Base-by-base conservation (phyloP, 2,329 filamentous ascomycete species). In the Berkeleyomyces basicola region DNA sequence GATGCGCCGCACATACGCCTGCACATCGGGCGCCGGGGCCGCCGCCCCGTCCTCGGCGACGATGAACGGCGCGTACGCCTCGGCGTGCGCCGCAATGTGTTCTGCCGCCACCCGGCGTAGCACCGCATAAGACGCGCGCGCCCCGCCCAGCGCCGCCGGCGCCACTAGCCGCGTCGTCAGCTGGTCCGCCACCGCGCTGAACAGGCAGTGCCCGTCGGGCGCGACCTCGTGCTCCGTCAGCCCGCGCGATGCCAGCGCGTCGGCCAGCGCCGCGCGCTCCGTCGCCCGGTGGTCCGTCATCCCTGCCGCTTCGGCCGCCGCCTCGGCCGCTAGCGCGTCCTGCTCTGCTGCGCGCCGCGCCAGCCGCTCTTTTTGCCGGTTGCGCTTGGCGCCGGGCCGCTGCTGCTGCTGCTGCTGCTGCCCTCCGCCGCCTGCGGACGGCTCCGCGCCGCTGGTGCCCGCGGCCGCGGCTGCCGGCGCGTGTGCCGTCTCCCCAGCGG, bases 141-240 rank as follows among this genome's bases (percentile, higher is more conserved):
- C 55, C 59, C 68, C 74, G 67, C 68, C 67, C 39, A 5, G 60
- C 65, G 64, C 66, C 31, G 39, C 84, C 68, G 1, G 79, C 76
- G 61, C 74, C 75, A 61, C 31, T 10, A 42, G 31, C 23, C 63
- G 60, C 4, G 46, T 36, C 9, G 10, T 36, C 16, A 96, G 78
- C 73, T 96, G 90, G 71, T 93, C 89, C 36, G 92, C 91, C 59
- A 97, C 81, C 0, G 93, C 90, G 14, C 90, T 87, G 74, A 97
- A 99, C 14, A 99, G 77, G 71, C 93, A 99, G 74, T 99, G 93
- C 0, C 93, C 93, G 73, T 99, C 92, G 0, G 93, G 90, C 46
- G 81, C 81, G 63, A 99, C 90, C 64, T 89, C 84, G 68, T 87
- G 81, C 75, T 96, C 88, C 23, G 76, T 77, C 14, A 97, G 78